Evolutionary conservation across 495 filamentous ascomycete species (phyloP).

Genomic region (Thozetella sp.): DNA sequence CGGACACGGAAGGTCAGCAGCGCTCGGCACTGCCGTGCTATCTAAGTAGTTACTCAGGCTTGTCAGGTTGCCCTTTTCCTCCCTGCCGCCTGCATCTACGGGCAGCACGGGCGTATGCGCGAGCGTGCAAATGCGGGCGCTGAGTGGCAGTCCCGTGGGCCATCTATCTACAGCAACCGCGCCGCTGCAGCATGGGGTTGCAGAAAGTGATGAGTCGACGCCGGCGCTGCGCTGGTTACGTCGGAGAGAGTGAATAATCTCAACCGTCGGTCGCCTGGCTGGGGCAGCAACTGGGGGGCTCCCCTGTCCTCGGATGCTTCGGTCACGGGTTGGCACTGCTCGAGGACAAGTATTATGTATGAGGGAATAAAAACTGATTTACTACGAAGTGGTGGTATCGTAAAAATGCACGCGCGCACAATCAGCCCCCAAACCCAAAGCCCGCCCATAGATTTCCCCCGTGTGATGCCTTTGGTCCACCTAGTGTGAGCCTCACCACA

Average conservation of each 20-base stretch:
- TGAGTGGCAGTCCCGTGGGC: neutral
- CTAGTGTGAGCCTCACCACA: neutral
- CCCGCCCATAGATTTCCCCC: neutral
- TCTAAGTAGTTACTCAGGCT: too few species aligned
- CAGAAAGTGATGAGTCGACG: neutral
- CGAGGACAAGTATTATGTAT: neutral
- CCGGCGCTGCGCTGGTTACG: too few species aligned
- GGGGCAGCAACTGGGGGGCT: too few species aligned
- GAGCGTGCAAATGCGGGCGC: too few species aligned
- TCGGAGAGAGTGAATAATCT: too few species aligned
- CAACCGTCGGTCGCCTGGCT: too few species aligned
- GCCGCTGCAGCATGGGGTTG: neutral
- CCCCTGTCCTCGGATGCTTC: neutral
- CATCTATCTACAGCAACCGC: neutral
- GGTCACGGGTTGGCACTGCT: neutral
- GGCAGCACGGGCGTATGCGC: too few species aligned
- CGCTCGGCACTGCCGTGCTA: too few species aligned
- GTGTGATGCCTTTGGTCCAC: neutral
- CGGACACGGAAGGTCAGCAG: too few species aligned
- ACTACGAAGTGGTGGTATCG: neutral
- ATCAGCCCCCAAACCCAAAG: neutral
- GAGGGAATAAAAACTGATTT: neutral
- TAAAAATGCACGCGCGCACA: too few species aligned
- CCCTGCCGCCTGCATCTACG: too few species aligned
- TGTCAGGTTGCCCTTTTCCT: too few species aligned